Evolutionary conservation across 2,329 filamentous ascomycete species (phyloP).

Genomic region (Claviceps maximensis): DNA sequence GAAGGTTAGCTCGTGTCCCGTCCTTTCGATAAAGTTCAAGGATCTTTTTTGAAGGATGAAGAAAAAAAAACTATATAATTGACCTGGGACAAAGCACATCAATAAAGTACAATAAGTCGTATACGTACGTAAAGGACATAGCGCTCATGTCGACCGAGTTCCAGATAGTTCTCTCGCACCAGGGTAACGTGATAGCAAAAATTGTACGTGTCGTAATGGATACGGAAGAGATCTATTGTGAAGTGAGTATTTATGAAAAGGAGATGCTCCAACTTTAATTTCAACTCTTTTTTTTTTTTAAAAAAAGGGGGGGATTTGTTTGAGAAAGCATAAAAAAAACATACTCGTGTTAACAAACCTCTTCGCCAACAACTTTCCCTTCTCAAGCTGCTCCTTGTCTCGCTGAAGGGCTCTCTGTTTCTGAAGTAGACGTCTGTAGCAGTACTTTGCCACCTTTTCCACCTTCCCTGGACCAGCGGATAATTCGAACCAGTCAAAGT

Average conservation of each 20-base stretch:
- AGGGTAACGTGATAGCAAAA: conserved; percentile 54
- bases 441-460: neutral
- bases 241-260: neutral
- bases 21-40: too few relatives aligned
- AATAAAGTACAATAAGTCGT: neutral
- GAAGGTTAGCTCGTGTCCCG: neutral
- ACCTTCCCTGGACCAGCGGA: conserved; percentile 18
- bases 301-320: too few relatives aligned
- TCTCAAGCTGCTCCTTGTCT: conserved; percentile 21
- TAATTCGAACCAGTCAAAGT: conserved; percentile 40
- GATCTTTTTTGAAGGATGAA: too few relatives aligned
- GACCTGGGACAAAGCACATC: too few relatives aligned
- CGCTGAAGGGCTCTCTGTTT: conserved; percentile 15
- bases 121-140: conserved; percentile 39
- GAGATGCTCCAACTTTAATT: too few relatives aligned
- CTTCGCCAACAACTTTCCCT: conserved; percentile 26
- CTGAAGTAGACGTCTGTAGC: neutral
- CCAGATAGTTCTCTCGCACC: conserved; percentile 29
- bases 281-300: too few relatives aligned
- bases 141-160: neutral
- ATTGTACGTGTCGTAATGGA: conserved; percentile 48
- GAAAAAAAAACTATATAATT: neutral
- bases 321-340: neutral
- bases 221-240: conserved; percentile 41
- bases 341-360: conserved; percentile 36